A percentile compares a stretch with the other conserved stretches of the same genome.
These are phyloP conservation scores for Chiua virens DNA, from an alignment of 768 basidiomycete species.

Conservation along the genomic window DNA sequence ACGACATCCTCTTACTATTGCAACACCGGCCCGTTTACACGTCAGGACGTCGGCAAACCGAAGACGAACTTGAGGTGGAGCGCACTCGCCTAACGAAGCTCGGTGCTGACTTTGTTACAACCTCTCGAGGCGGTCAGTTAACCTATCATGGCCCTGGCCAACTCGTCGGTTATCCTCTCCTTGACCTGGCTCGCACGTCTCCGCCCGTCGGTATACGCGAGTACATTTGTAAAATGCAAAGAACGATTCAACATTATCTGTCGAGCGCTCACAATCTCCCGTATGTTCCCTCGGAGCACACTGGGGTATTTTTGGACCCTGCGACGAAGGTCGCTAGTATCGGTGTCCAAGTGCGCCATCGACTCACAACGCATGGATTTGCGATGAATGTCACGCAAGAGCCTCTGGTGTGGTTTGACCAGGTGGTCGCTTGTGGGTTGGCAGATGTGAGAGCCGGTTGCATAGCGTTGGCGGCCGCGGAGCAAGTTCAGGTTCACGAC, in stretches of 20 bases:
- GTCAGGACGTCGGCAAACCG: slow-evolving; percentile 82
- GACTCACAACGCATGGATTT: slow-evolving; percentile 94
- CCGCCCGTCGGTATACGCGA: slow-evolving; percentile 72
- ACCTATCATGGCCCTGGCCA: slow-evolving; percentile 99
- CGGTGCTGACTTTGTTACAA: slow-evolving; percentile 85
- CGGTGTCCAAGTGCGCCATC: slow-evolving; percentile 93
- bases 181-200: slow-evolving; percentile 80
- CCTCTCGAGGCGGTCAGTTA: slow-evolving; percentile 86
- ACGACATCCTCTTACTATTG: slow-evolving; percentile 73
- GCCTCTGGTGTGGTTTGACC: slow-evolving; percentile 82
- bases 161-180: slow-evolving; percentile 90
- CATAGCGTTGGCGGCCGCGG: slow-evolving; percentile 48
- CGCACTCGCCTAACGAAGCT: slow-evolving; percentile 61
- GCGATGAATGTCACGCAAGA: slow-evolving; percentile 86
- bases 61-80: slow-evolving; percentile 58
- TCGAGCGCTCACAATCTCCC: slow-evolving; percentile 56
- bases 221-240: slow-evolving; percentile 85
- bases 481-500: slow-evolving; percentile 41
- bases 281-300: slow-evolving; percentile 69
- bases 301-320: slow-evolving; percentile 86
- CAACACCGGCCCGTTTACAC: slow-evolving; percentile 96
- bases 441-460: slow-evolving; percentile 78
- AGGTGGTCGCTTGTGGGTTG: slow-evolving; percentile 89
- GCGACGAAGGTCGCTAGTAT: slow-evolving; percentile 90
- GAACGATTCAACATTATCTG: slow-evolving; percentile 63